Percentiles rank a stretch among this genome's conserved stretches.
Conservation (phyloP, 1,284 basidiomycete species). For the Cutaneotrichosporon curvatum region DNA sequence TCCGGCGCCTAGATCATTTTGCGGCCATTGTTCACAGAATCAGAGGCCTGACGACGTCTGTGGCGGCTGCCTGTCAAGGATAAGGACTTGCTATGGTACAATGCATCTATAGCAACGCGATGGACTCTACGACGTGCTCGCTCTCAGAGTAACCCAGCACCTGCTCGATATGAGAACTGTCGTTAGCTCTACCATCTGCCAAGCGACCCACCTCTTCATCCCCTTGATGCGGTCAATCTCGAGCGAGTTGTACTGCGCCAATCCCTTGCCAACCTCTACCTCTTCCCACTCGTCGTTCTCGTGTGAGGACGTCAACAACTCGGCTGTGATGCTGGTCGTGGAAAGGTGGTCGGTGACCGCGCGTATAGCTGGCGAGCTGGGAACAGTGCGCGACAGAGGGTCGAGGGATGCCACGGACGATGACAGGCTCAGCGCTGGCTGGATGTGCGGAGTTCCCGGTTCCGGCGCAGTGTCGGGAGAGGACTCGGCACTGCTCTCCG, state of each 20-base stretch:
- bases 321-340: conserved; percentile 1
- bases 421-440: conserved; percentile 41
- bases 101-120: conserved; percentile 50
- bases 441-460: conserved; percentile 40
- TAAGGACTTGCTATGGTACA: no score
- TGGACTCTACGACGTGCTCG: conserved; percentile 92
- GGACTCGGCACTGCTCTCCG: conserved; percentile 5
- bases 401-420: conserved; percentile 45
- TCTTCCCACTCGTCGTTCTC: conserved; percentile 62
- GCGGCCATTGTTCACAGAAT: no score
- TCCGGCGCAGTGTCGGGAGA: conserved; percentile 16
- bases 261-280: conserved; percentile 82
- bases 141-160: conserved; percentile 88
- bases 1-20: no score
- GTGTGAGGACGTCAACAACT: not conserved
- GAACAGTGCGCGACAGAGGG: conserved; percentile 32
- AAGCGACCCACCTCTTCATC: conserved; percentile 64
- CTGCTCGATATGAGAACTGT: conserved; percentile 70
- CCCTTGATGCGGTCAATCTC: conserved; percentile 87
- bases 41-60: no score
- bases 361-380: conserved; percentile 30
- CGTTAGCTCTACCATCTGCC: conserved; percentile 6
- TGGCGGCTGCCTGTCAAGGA: no score
- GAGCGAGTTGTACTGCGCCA: conserved; percentile 91
- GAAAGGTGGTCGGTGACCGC: conserved; percentile 23